Conservation (phyloP, 2,329 filamentous ascomycete species). For the Rhytidhysteron rufulum region DNA sequence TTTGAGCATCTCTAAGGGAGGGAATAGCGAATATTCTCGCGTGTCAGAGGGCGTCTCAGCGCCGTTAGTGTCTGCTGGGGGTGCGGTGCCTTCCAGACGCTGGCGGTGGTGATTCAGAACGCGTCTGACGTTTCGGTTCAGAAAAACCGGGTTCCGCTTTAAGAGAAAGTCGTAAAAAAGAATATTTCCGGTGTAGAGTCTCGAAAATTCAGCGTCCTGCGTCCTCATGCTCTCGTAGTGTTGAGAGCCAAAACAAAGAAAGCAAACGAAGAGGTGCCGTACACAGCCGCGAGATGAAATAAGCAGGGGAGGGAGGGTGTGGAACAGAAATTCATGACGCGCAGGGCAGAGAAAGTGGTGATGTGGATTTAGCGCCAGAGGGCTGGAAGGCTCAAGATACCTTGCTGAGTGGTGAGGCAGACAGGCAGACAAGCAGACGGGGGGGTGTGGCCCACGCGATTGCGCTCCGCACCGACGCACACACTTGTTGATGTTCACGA, state of each 20-base stretch:
- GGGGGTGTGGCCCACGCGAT: no score
- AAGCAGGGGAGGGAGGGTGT: no score
- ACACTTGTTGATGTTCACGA: no score
- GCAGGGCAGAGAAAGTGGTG: background rate
- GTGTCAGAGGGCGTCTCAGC: background rate
- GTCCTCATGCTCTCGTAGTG: conserved; percentile 17
- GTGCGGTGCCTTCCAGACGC: conserved; percentile 4
- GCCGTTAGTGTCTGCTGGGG: background rate
- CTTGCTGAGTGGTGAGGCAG: background rate
- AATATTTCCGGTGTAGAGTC: conserved; percentile 18
- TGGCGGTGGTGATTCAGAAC: conserved; percentile 17
- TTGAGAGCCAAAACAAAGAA: conserved; percentile 1
- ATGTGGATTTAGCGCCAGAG: conserved; percentile 1
- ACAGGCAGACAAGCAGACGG: background rate
- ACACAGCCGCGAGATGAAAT: no score
- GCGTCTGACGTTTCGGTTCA: conserved; percentile 21
- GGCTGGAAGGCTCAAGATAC: background rate
- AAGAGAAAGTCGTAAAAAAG: conserved; percentile 21
- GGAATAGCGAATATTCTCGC: conserved; percentile 20
- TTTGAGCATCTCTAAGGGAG: conserved; percentile 22
- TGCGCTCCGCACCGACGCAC: no score
- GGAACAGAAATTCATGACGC: conserved; percentile 3
- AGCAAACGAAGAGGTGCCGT: no score
- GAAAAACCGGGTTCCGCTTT: conserved; percentile 19
- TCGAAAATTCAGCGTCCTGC: conserved; percentile 9